A percentile compares a stretch with the other conserved stretches of the same genome.
Conservation (phyloP, 352 stramenopile species). For the Globisporangium nodosum region DNA sequence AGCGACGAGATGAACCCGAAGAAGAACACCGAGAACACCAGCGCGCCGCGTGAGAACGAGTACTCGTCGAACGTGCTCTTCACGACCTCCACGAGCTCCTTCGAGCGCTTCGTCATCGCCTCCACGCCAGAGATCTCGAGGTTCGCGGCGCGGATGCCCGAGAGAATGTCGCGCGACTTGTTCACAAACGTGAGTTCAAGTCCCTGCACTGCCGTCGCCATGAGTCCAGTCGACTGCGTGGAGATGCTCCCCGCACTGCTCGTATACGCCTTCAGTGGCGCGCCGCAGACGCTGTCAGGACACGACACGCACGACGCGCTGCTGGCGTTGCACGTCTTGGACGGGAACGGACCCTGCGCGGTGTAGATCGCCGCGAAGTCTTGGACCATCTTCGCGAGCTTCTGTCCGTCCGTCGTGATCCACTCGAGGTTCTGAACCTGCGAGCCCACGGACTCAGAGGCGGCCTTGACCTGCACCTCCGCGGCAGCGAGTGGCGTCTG, state of each 20-base stretch:
- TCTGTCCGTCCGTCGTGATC: constrained; percentile 42
- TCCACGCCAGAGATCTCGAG: constrained; percentile 43
- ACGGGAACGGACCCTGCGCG: constrained; percentile 49
- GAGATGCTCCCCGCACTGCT: constrained; percentile 21
- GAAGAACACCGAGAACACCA: constrained; percentile 77
- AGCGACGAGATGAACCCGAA: constrained; percentile 65
- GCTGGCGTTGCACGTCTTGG: constrained; percentile 32
- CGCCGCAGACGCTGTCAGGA: constrained; percentile 44
- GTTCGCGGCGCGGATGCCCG: constrained; percentile 34
- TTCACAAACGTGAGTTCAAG: constrained; percentile 45
- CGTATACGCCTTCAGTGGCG: constrained; percentile 35
- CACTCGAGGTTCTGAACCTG: constrained; percentile 42
- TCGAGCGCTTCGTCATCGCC: constrained; percentile 50
- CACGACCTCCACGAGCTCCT: constrained; percentile 50
- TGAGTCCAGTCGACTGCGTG: constrained; percentile 15
- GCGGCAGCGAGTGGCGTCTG: constrained; percentile 40
- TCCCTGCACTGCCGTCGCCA: constrained; percentile 23
- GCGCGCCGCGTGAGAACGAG: constrained; percentile 65
- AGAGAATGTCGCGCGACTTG: constrained; percentile 29
- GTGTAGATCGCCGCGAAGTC: constrained; percentile 55
- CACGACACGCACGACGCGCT: constrained; percentile 51
- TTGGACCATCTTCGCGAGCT: constrained; percentile 47
- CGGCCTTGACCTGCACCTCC: constrained; percentile 31
- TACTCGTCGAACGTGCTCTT: constrained; percentile 67
- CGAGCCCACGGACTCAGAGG: constrained; percentile 31